These are phyloP conservation scores for Conringia planisiliqua DNA, from an alignment of 345 rosid genomes.

Conservation along the genomic window DNA sequence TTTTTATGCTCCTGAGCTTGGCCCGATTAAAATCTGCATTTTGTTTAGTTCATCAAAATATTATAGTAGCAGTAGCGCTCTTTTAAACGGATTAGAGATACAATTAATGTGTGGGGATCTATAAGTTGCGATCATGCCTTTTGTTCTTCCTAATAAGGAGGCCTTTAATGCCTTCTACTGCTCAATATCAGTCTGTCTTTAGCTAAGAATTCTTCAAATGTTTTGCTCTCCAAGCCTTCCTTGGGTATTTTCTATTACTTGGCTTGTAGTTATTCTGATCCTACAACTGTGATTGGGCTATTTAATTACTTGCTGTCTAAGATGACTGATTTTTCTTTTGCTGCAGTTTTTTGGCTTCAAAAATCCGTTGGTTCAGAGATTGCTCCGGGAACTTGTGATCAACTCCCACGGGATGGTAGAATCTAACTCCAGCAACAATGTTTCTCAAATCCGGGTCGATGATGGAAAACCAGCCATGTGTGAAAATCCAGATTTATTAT, in stretches of 20 bases:
- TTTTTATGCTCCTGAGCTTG: neutral
- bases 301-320: neutral
- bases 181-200: neutral
- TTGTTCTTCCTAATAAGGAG: neutral
- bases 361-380: constrained; percentile 71
- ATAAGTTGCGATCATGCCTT: constrained; percentile 15
- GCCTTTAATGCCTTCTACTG: neutral
- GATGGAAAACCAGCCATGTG: constrained; percentile 22
- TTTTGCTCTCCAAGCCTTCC: constrained; percentile 8
- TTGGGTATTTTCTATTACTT: neutral
- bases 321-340: constrained; percentile 10
- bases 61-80: neutral
- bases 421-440: constrained; percentile 42
- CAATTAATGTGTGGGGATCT: constrained; percentile 8
- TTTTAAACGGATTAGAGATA: neutral
- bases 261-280: constrained; percentile 17
- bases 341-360: constrained; percentile 91
- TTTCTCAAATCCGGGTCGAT: constrained; percentile 30
- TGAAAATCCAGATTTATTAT: constrained; percentile 39
- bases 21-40: neutral
- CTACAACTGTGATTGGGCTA: neutral
- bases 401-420: constrained; percentile 53
- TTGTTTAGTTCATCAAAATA: constrained; percentile 3
- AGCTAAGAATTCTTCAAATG: neutral
- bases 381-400: constrained; percentile 78